Base-by-base conservation (phyloP, 1,139 yeast species). In the Pichia inconspicua region DNA sequence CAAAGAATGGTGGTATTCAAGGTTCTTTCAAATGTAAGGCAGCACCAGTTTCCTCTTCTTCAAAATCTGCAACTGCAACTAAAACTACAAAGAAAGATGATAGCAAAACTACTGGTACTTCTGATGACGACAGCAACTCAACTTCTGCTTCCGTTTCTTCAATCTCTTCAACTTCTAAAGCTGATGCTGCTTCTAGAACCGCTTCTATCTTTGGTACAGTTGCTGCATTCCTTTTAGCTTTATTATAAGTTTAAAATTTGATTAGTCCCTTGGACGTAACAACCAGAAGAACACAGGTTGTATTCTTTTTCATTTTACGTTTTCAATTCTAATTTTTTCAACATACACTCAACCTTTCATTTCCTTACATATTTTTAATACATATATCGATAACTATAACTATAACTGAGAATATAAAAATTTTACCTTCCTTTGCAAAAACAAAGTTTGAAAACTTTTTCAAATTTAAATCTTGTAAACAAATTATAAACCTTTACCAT, bases 21-120 rank as follows among this genome's bases (percentile, higher is more conserved):
- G 97, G 97, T 78, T 89, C 88, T 61, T 89, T 79, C 75, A 80
- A 75, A 62, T 90, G 97, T 77, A 77, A 69, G 50, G 72, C 72
- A 58, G 61, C 73, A 47, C 61, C 73, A 55, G 65, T 75, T 46
- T 55, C 70, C 38, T 56, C 70, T 39, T 56, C 72, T 41, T 72
- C 83, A 25, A n/a, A n/a, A 6, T 25, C 41, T 39, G 11, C 9
- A 17, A 25, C 31, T n/a, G 8, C 41, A 6, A 39, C 22, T 25
- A 38, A 17, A 11, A 51, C 64, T 36, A 53, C 67, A 41, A 50
- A 67, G 42, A 49, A 71, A 41, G 48, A 65, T 43, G 50, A 64
- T 41, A 51, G 67, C 47, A 52, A 64, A 36, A 49, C 69, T 41
- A 53, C 57, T 32, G 42, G 51, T 19, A 46, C 53, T 38, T 44